Evolutionary conservation across 2,329 filamentous ascomycete genomes (phyloP), one percentile per base, ranked within the genome.

Genomic region (Arthrobotrys sinensis): DNA sequence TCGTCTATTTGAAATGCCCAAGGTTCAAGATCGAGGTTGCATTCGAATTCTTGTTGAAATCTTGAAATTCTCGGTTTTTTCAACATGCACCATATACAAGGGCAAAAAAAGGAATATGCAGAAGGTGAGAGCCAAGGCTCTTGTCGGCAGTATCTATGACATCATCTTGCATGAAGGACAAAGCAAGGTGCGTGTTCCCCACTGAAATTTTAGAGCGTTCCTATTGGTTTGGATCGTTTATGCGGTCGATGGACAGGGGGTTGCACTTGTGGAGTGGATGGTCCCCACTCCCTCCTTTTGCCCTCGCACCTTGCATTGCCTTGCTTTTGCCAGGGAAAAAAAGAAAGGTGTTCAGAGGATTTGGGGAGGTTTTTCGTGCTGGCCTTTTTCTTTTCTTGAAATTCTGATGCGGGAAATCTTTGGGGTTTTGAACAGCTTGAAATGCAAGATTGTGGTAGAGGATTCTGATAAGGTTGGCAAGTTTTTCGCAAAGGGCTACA

Each of bases 151-250:
- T 19, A 32, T 45, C 4, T 4, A 45, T 75, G 70, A 75, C 63
- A 53, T 75, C 70, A 75, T 62, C 11, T 12, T 34, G 45, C 62
- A 66, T 48, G 24, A 57, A 45, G 11, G n/a, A 64, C 24, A 50
- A 64, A 48, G 45, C 50, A 46, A 65, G 69, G 45, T 28, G 32
- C 14, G 16, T 50, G 46, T 60, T 57, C 69, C 34, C 60, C 48
- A 50, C 68, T n/a, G 46, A 38, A 38, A 53, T 28, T 16, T 32
- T 67, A 7, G 16, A 55, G 50, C 16, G n/a, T 48, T 75, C 34
- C 70, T 68, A 75, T 75, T 75, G 70, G 70, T 57, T 75, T 68
- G 70, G 70, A 45, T 75, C 21, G 40, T 63, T 67, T 62, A 63
- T 75, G 70, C 70, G 70, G 70, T 75, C 24, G 40, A 53, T 66